Percentiles rank a stretch among this genome's conserved stretches.
Conservation (phyloP, 805 yeast species). For the Tetrapisispora arboricola region DNA sequence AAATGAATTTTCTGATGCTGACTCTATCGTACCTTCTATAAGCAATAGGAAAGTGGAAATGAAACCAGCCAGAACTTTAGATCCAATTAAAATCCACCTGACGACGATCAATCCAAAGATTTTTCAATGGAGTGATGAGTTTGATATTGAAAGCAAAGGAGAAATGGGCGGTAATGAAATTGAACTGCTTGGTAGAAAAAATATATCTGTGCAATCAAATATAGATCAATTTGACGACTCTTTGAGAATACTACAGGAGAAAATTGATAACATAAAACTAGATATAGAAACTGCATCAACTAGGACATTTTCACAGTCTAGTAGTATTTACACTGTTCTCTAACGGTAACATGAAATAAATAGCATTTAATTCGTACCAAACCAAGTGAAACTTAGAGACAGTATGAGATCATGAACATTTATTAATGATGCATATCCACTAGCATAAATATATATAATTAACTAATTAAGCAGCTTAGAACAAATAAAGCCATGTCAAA, state of each 20-base stretch:
- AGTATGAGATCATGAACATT: too few species aligned
- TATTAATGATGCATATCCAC: too few species aligned
- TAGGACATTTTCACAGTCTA: neutral
- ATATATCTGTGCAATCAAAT: neutral
- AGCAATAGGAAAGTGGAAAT: neutral
- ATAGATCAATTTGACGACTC: conserved; percentile 3
- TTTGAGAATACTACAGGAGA: conserved; percentile 7
- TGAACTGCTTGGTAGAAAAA: too few species aligned
- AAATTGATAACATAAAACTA: conserved; percentile 9
- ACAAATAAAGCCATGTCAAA: too few species aligned
- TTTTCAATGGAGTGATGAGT: conserved; percentile 1
- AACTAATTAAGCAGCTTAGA: too few species aligned
- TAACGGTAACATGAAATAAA: too few species aligned
- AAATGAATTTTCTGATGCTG: conserved; percentile 14
- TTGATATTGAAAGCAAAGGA: too few species aligned
- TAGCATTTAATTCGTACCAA: too few species aligned
- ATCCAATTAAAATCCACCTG: neutral
- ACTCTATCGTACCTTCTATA: neutral
- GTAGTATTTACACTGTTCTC: conserved; percentile 9
- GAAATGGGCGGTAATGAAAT: too few species aligned
- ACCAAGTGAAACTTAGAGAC: too few species aligned
- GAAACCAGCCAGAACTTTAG: neutral
- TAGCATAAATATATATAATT: too few species aligned
- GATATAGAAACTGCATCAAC: conserved; percentile 3
- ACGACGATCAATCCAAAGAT: neutral